Conservation (phyloP, 257 asterid genomes). For the Penstemon eatonii region DNA sequence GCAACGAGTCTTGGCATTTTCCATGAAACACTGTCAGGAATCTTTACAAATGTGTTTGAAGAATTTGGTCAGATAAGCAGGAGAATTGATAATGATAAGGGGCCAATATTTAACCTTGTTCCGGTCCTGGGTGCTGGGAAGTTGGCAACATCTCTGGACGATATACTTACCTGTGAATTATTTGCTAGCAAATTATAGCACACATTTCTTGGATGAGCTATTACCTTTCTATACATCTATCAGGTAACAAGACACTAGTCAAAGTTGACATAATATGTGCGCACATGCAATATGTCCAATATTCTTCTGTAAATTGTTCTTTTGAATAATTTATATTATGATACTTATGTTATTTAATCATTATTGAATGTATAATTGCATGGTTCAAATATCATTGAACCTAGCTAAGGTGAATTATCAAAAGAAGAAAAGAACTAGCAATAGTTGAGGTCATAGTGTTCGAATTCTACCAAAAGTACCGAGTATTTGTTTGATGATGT, state of each 20-base stretch:
- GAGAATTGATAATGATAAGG: conserved; percentile 31
- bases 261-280: neutral
- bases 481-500: too few relatives aligned
- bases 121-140: conserved; percentile 81
- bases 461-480: too few relatives aligned
- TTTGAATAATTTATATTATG: neutral
- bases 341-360: neutral
- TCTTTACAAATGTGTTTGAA: conserved; percentile 49
- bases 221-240: conserved; percentile 6
- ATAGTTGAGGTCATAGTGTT: too few relatives aligned
- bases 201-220: neutral
- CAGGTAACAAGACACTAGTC: conserved; percentile 1
- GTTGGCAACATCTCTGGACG: conserved; percentile 54
- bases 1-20: conserved; percentile 42
- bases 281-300: conserved; percentile 8
- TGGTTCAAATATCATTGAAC: too few relatives aligned
- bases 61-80: conserved; percentile 53
- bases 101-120: conserved; percentile 61
- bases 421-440: too few relatives aligned
- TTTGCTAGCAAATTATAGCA: conserved; percentile 58
- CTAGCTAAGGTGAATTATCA: too few relatives aligned
- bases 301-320: conserved; percentile 10
- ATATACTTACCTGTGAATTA: conserved; percentile 75
- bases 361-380: too few relatives aligned
- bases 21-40: conserved; percentile 44